Conservation (phyloP, 805 yeast genomes). For the Metschnikowia drakensbergensis region DNA sequence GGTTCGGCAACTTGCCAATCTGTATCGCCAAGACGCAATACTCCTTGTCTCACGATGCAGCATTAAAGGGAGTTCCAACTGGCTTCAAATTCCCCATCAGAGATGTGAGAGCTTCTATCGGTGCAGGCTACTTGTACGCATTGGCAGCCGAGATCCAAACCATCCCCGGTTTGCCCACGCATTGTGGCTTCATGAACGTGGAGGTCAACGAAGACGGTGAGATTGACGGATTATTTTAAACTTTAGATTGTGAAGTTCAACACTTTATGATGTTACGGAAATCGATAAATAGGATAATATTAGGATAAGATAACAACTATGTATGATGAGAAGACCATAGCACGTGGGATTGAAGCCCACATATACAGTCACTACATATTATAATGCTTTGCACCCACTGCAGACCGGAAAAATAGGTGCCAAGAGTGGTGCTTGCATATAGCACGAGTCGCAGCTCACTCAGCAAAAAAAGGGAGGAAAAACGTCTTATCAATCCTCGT, state of each 20-base stretch:
- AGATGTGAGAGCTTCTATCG: conserved; percentile 72
- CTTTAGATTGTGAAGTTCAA: conserved; percentile 17
- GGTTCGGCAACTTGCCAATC: conserved; percentile 72
- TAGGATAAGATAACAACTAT: neutral
- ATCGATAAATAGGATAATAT: neutral
- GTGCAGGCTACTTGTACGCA: conserved; percentile 83
- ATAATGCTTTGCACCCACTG: conserved; percentile 2
- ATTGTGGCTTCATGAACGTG: conserved; percentile 82
- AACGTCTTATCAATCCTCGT: conserved; percentile 4
- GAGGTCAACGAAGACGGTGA: conserved; percentile 78
- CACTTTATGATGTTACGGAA: conserved; percentile 22
- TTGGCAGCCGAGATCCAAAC: conserved; percentile 84
- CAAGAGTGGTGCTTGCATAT: neutral
- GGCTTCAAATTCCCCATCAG: conserved; percentile 78
- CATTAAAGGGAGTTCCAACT: conserved; percentile 77
- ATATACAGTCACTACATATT: neutral
- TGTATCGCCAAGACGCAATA: conserved; percentile 87
- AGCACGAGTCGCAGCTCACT: conserved; percentile 1
- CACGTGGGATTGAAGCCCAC: neutral
- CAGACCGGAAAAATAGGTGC: neutral
- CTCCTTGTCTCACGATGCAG: conserved; percentile 79
- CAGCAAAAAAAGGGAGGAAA: conserved; percentile 6
- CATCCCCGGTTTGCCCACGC: conserved; percentile 82
- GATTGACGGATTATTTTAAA: conserved; percentile 71
- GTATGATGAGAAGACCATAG: no score